Evolutionary conservation across 768 basidiomycete species (phyloP), one percentile per base, ranked within the genome.

Genomic region (Tylopilus felleus): DNA sequence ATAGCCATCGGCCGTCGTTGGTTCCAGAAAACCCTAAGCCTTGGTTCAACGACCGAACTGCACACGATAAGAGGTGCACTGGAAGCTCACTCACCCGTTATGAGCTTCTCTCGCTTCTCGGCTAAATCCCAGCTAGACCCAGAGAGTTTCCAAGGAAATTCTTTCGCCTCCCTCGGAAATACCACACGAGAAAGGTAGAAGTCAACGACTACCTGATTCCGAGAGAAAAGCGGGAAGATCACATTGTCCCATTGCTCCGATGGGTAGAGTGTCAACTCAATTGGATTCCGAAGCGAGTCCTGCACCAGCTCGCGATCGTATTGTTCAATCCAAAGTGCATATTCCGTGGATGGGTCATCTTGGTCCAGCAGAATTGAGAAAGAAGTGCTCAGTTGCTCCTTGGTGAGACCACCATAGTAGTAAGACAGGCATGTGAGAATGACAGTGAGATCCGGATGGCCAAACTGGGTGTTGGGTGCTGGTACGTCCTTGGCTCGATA

Each of bases 11-110:
- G 0, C 60, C 53, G 40, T 74, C 75, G 10, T 74, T 72, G 0
- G 73, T 75, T 0, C 75, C 74, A 17, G 73, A 75, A 53, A 76
- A 76, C 5, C 29, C 29, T 29, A 10, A 29, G 29, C 29, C n/a
- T n/a, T 29, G 29, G 10, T 6, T 29, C 29, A 10, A 10, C 10
- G 10, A 6, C 29, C 10, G 10, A 29, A 29, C 10, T 10, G 29
- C 5, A 29, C n/a, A n/a, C n/a, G n/a, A n/a, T n/a, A n/a, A n/a
- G n/a, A n/a, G n/a, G n/a, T 29, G 29, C 6, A 29, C 10, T 29
- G 29, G 29, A 5, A 29, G n/a, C n/a, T n/a, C n/a, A n/a, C n/a
- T n/a, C n/a, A n/a, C n/a, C n/a, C n/a, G n/a, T n/a, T n/a, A n/a
- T n/a, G n/a, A n/a, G n/a, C n/a, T n/a, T n/a, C n/a, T n/a, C n/a